These are phyloP conservation scores for Heterobasidion annosum DNA, from an alignment of 1,284 basidiomycete genomes.

Conservation along the genomic window DNA sequence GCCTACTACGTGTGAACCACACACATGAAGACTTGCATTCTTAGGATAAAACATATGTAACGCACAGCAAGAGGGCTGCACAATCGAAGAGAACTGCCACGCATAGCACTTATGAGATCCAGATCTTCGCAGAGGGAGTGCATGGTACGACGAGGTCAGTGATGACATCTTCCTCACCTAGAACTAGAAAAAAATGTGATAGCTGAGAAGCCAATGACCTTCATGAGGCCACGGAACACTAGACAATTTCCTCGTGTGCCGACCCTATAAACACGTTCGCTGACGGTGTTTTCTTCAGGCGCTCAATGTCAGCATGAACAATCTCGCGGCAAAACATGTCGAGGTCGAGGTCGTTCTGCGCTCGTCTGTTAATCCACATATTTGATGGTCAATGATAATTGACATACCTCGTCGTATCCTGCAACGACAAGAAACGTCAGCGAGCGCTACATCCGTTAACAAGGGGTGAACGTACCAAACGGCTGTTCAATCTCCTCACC, in stretches of 20 bases:
- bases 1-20: too few species aligned
- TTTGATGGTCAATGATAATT: background rate
- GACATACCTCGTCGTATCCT: conserved; percentile 49
- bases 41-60: too few species aligned
- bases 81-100: too few species aligned
- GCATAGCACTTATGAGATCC: too few species aligned
- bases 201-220: too few species aligned
- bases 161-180: too few species aligned
- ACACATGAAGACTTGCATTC: too few species aligned
- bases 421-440: background rate
- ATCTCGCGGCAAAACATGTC: conserved; percentile 50
- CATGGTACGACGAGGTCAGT: too few species aligned
- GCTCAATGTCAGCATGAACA: conserved; percentile 40
- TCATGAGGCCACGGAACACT: too few species aligned
- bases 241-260: conserved; percentile 7
- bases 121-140: too few species aligned
- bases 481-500: conserved; percentile 66
- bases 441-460: background rate
- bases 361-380: background rate
- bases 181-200: too few species aligned
- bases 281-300: conserved; percentile 35
- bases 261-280: conserved; percentile 34
- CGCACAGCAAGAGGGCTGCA: too few species aligned
- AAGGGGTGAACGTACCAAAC: conserved; percentile 34
- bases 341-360: conserved; percentile 54